A percentile compares a stretch with the other conserved stretches of the same genome.
These are phyloP conservation scores for Neoascochyta sp. DNA, from an alignment of 2,329 filamentous ascomycete genomes.

Conservation along the genomic window DNA sequence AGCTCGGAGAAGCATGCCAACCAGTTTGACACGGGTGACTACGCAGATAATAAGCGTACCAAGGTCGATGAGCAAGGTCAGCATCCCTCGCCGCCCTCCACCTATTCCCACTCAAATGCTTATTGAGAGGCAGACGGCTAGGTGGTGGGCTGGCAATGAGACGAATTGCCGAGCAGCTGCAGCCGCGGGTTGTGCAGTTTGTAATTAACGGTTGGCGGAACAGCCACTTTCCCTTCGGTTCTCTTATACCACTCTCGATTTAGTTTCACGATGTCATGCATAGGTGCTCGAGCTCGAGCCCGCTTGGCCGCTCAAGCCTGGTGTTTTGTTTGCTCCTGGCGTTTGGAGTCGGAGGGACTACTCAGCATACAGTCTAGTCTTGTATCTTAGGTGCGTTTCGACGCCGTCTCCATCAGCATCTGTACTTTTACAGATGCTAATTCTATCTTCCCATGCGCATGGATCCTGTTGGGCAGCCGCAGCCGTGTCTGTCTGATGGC, in stretches of 20 bases:
- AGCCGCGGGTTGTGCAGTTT: slow-evolving; percentile 15
- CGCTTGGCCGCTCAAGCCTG: slow-evolving; percentile 9
- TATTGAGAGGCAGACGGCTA: slow-evolving; percentile 30
- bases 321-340: slow-evolving; percentile 12
- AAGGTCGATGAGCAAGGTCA: slow-evolving; percentile 38
- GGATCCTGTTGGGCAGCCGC: no score
- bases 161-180: slow-evolving; percentile 18
- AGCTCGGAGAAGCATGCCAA: slow-evolving; percentile 34
- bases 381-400: not conserved
- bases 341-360: slow-evolving; percentile 10
- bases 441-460: no score
- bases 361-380: not conserved
- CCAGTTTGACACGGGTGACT: slow-evolving; percentile 29
- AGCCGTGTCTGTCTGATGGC: no score
- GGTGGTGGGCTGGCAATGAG: slow-evolving; percentile 19
- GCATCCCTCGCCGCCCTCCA: slow-evolving; percentile 17
- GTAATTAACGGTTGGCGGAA: slow-evolving; percentile 11
- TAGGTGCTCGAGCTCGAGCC: slow-evolving; percentile 14
- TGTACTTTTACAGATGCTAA: no score
- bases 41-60: slow-evolving; percentile 34
- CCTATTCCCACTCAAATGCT: slow-evolving; percentile 27
- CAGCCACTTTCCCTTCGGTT: slow-evolving; percentile 7
- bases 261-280: slow-evolving; percentile 17
- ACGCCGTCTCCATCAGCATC: not conserved
- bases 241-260: not conserved